Evolutionary conservation across 225 moss, liverwort and hornwort genomes (phyloP).

Genomic region (Lunularia cruciata): DNA sequence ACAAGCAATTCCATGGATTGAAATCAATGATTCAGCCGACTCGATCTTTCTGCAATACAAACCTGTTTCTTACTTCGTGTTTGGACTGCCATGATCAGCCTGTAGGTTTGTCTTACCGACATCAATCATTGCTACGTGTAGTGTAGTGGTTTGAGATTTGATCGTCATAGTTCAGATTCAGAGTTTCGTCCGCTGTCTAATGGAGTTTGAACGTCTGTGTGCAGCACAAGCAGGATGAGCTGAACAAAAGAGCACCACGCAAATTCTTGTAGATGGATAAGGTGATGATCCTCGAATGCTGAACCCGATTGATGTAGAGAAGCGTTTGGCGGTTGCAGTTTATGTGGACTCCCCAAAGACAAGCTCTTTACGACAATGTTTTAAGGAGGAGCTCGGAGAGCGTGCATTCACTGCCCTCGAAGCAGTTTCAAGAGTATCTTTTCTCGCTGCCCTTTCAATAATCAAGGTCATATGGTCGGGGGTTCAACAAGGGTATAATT

Average conservation of each 20-base stretch:
- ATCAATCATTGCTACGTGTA: no score
- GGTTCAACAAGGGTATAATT: constrained; percentile 2
- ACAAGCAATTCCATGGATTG: no score
- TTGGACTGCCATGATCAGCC: no score
- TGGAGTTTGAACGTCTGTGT: no score
- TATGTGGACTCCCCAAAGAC: not conserved
- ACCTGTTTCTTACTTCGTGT: no score
- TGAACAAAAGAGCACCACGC: constrained; percentile 14
- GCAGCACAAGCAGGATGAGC: constrained; percentile 24
- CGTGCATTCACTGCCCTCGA: not conserved
- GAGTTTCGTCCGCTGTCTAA: no score
- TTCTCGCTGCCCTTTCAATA: constrained; percentile 1
- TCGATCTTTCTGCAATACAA: no score
- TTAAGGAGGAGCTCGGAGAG: not conserved
- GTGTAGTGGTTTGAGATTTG: no score
- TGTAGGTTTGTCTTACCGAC: no score
- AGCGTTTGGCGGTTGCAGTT: not conserved
- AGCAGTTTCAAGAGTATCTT: not conserved
- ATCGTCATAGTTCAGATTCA: no score
- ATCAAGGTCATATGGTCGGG: not conserved
- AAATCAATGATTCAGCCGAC: no score
- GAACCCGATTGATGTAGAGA: not conserved
- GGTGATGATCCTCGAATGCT: not conserved
- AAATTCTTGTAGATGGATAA: constrained; percentile 20
- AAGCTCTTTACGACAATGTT: not conserved